Evolutionary conservation across 192 early-diverging fungal species (phyloP), one percentile per base, ranked within the genome.

Genomic region (Backusella morwellensis): DNA sequence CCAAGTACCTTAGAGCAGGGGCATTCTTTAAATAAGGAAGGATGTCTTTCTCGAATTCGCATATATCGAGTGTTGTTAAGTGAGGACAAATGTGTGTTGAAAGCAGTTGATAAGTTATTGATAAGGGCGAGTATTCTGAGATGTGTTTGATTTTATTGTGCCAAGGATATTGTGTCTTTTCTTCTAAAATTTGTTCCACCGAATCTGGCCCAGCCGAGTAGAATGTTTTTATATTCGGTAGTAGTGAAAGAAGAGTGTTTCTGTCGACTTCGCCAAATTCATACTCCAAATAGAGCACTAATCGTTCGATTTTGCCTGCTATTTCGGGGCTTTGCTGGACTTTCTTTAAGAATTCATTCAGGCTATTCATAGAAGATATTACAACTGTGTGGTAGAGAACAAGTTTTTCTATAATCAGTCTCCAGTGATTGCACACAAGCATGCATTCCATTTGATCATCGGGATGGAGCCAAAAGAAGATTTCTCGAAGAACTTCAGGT

Each of bases 381-480:
- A 63, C 56, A 63, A 63, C 26, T 23, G 56, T 63, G 1, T 63
- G 56, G 26, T 63, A 3, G 11, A 63, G 56, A 63, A 63, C 11
- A n/a, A 26, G 26, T 12, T 63, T 23, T 9, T 63, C 56, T 29
- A 29, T 63, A 9, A 63, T 14, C 4, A 29, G 23, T 29, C 26
- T 63, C 56, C 56, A 63, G 56, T 23, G 56, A 63, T 63, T 23
- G 4, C 11, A 63, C 23, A 63, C 56, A 3, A 23, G 56, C 56
- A 63, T 63, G 56, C 56, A 63, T 63, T 63, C 56, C 56, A 63
- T 63, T 63, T 63, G 56, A 63, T 63, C 56, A 63, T 63, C 56
- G 3, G 56, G 56, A 63, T 63, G 56, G 56, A 63, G 56, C 23
- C 8, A 63, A 26, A 63, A 29, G 56, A 63, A 63, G 21, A 63